phyloP scores from a whole-genome alignment of 345 rosid genomes.

The Trapa incisa region DNA sequence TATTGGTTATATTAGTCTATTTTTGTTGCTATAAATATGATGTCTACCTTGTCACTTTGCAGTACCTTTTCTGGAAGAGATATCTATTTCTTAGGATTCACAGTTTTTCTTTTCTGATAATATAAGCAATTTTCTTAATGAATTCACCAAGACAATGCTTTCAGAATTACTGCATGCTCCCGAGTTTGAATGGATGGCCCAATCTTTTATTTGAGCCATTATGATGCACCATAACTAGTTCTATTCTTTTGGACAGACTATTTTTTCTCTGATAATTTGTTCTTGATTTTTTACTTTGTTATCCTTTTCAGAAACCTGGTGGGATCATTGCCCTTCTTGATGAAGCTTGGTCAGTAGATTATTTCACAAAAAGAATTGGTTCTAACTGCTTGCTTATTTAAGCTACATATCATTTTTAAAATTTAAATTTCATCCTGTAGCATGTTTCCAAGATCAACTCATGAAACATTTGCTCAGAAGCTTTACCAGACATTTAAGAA shows the following conservation, averaged over 20 bases:
- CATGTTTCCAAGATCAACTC: constrained; percentile 98
- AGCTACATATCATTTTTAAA: background rate
- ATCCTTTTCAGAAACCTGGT: constrained; percentile 78
- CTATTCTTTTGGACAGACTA: background rate
- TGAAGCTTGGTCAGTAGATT: constrained; percentile 85
- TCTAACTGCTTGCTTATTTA: constrained; percentile 6
- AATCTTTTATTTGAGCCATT: background rate
- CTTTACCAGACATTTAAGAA: constrained; percentile 90
- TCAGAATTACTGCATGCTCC: background rate
- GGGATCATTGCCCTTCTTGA: constrained; percentile 97
- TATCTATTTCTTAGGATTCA: no score
- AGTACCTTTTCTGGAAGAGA: no score
- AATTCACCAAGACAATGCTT: background rate
- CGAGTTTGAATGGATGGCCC: background rate
- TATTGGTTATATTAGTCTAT: background rate
- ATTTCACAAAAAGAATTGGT: background rate
- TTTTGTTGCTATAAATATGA: background rate
- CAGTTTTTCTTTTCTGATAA: no score
- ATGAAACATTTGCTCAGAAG: constrained; percentile 97
- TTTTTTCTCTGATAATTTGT: constrained; percentile 1
- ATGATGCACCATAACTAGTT: background rate
- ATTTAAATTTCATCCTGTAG: constrained; percentile 28
- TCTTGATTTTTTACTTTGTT: constrained; percentile 3
- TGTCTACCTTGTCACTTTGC: background rate
- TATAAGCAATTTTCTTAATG: no score